Percentiles rank a stretch among this genome's conserved stretches.
Evolutionary conservation across 1,139 yeast species (phyloP).

Genomic region (Yamadazyma atlantica): DNA sequence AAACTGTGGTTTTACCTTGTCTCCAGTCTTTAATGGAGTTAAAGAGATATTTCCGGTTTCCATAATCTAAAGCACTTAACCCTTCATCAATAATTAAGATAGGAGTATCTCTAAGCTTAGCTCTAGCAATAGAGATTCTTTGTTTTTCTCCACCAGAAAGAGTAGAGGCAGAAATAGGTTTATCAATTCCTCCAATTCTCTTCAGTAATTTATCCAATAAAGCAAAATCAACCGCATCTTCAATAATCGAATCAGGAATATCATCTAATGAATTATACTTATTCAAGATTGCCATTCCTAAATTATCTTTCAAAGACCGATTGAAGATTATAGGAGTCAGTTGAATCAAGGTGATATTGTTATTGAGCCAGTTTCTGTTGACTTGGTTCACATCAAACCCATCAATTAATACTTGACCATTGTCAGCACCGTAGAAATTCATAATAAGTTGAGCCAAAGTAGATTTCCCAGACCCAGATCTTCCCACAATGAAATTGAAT

Average conservation of each 20-base stretch:
- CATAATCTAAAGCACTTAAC: constrained; percentile 71
- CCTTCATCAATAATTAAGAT: constrained; percentile 84
- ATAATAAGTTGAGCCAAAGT: constrained; percentile 66
- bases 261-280: constrained; percentile 22
- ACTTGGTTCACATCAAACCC: constrained; percentile 46
- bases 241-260: constrained; percentile 26
- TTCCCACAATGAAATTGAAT: constrained; percentile 70
- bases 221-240: constrained; percentile 54
- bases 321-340: constrained; percentile 69
- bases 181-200: constrained; percentile 55
- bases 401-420: constrained; percentile 71
- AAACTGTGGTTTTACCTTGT: constrained; percentile 66
- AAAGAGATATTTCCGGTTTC: constrained; percentile 45
- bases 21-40: constrained; percentile 60
- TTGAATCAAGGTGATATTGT: constrained; percentile 69
- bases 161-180: constrained; percentile 48
- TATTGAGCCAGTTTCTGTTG: constrained; percentile 52
- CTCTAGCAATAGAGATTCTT: constrained; percentile 79
- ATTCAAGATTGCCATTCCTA: constrained; percentile 44
- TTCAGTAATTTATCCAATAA: constrained; percentile 45
- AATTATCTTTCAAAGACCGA: constrained; percentile 61
- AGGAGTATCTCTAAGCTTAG: constrained; percentile 68
- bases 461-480: constrained; percentile 92
- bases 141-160: constrained; percentile 95
- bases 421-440: constrained; percentile 49